Conservation (phyloP, 73 alveolate species). For the Urostyla sp. region DNA sequence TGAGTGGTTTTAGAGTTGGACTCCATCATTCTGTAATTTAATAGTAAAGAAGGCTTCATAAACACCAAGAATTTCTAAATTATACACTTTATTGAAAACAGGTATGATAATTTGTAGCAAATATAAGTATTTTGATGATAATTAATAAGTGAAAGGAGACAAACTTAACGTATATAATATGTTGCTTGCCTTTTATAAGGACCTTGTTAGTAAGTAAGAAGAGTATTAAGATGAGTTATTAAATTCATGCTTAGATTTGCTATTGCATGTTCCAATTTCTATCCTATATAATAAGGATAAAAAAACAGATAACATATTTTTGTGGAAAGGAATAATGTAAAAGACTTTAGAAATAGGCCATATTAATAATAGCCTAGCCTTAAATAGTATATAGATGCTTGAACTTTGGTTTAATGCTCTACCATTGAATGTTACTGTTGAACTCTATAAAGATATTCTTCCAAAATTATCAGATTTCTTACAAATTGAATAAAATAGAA, state of each 20-base stretch:
- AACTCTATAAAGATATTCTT: constrained; percentile 39
- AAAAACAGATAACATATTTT: constrained; percentile 13
- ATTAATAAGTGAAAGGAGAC: constrained; percentile 43
- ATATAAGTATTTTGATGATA: constrained; percentile 33
- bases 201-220: constrained; percentile 56
- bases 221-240: constrained; percentile 63
- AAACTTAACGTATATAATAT: constrained; percentile 33
- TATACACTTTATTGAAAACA: constrained; percentile 34
- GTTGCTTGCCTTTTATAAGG: constrained; percentile 54
- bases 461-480: constrained; percentile 61
- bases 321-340: constrained; percentile 50
- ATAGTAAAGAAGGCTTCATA: constrained; percentile 27
- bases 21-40: constrained; percentile 28
- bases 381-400: constrained; percentile 44
- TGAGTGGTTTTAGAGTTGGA: constrained; percentile 59
- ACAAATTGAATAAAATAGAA: constrained; percentile 27
- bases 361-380: constrained; percentile 37
- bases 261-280: constrained; percentile 54
- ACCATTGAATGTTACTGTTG: constrained; percentile 49
- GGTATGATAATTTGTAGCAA: constrained; percentile 40
- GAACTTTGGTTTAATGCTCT: constrained; percentile 56
- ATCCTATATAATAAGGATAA: constrained; percentile 40
- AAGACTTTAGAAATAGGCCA: constrained; percentile 49
- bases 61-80: constrained; percentile 50
- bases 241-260: constrained; percentile 43